These are phyloP conservation scores for Aureobasidium sp. DNA, from an alignment of 2,329 filamentous ascomycete species.

Conservation along the genomic window DNA sequence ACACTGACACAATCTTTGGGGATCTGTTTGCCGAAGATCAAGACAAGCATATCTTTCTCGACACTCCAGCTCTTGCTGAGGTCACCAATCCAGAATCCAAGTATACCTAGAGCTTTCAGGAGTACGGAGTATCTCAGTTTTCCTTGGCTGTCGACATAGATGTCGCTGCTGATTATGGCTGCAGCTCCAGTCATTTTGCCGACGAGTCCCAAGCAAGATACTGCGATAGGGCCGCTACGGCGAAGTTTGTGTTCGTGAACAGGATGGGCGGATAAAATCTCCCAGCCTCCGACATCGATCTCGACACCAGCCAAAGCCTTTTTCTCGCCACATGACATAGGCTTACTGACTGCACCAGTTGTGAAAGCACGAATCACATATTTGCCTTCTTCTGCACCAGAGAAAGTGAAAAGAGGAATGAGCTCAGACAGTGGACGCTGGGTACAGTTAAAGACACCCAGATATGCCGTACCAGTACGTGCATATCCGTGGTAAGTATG, in stretches of 20 bases:
- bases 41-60: conserved; percentile 61
- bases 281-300: conserved; percentile 62
- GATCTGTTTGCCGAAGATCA: conserved; percentile 64
- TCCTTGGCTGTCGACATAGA: conserved; percentile 52
- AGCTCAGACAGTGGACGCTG: conserved; percentile 58
- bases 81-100: conserved; percentile 42
- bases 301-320: conserved; percentile 53
- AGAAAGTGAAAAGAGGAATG: conserved; percentile 63
- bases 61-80: conserved; percentile 35
- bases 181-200: conserved; percentile 87
- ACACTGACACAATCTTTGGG: conserved; percentile 36
- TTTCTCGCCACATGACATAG: conserved; percentile 36
- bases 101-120: conserved; percentile 71
- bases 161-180: conserved; percentile 59
- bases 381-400: conserved; percentile 54
- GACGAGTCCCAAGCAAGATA: conserved; percentile 64
- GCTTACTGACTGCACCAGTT: conserved; percentile 54
- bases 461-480: conserved; percentile 63
- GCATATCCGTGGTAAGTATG: conserved; percentile 67
- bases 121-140: conserved; percentile 58
- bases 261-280: conserved; percentile 72
- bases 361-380: conserved; percentile 69
- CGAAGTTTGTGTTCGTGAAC: conserved; percentile 47
- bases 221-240: conserved; percentile 33
- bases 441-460: conserved; percentile 80